Evolutionary conservation across 1,139 yeast genomes (phyloP), one percentile per base, ranked within the genome.

Genomic region (Diutina catenulata): DNA sequence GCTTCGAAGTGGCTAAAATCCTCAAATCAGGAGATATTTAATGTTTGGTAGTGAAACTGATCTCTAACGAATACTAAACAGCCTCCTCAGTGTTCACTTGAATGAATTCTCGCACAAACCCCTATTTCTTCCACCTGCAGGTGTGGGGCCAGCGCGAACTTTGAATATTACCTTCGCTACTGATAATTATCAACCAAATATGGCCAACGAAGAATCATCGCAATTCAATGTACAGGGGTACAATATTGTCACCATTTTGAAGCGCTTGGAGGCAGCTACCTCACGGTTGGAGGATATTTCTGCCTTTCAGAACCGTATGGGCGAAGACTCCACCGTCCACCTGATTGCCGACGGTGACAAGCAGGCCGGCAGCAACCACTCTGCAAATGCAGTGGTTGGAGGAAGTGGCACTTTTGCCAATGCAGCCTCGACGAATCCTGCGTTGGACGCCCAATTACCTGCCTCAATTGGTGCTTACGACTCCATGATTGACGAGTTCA

Each of bases 251-350:
- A 84, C 93, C 42, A 70, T 84, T 41, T 72, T 84, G 60, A 84
- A 84, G 52, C 63, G 95, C 46, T 71, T 87, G 50, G 96, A 87
- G 58, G 91, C 94, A 14, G 96, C 96, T 29, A 86, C 96, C 11
- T 80, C 95, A 11, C 74, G 96, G 39, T 74, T 87, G 50, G 96
- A 87, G 52, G 95, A 87, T 57, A 76, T 87, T 41, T 82, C 94
- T 19, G 72, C 82, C 41, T 79, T 73, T 54, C 95, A 83, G 54
- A 49, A 49, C 39, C 48, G 50, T 40, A 36, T 47, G 13, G 31
- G 27, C 36, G 36, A 31, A 14, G 11, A 32, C n/a, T 4, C 13
- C 21, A n/a, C 41, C 23, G 26, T 36, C 28, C 9, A 11, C 25
- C 29, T 33, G 26, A 29, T 28, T 20, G 21, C 15, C 16, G 37